Evolutionary conservation across 176 grass and related monocot species (phyloP).

Genomic region (Eleusine coracana): DNA sequence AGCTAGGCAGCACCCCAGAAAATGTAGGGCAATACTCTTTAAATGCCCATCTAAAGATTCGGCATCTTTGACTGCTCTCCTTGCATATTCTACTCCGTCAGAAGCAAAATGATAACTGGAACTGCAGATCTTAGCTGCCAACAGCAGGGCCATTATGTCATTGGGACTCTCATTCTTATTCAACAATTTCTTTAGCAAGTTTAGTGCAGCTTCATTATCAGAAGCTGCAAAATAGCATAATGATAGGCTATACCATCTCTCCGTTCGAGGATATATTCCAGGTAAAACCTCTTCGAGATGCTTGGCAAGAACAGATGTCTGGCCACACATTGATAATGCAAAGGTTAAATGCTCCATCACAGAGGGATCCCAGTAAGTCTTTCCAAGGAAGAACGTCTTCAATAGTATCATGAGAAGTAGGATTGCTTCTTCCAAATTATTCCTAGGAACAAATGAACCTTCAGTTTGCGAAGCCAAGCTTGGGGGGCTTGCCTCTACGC

Average conservation of each 20-base stretch:
- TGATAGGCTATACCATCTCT: conserved; percentile 85
- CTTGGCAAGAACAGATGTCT: conserved; percentile 77
- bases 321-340: conserved; percentile 82
- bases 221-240: conserved; percentile 71
- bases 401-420: conserved; percentile 85
- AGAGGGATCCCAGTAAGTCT: conserved; percentile 83
- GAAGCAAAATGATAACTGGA: conserved; percentile 59
- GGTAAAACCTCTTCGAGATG: conserved; percentile 86
- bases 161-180: conserved; percentile 80
- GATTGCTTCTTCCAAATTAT: conserved; percentile 96
- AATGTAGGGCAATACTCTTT: conserved; percentile 71
- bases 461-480: conserved; percentile 85
- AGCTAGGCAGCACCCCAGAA: conserved; percentile 74
- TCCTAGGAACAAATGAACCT: conserved; percentile 89
- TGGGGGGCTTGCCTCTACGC: conserved; percentile 71
- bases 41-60: conserved; percentile 67
- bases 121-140: conserved; percentile 94
- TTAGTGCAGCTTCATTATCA: conserved; percentile 72
- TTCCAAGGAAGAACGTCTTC: conserved; percentile 83
- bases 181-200: conserved; percentile 81
- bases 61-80: conserved; percentile 55
- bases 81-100: conserved; percentile 84
- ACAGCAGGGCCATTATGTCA: conserved; percentile 69
- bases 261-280: conserved; percentile 77
- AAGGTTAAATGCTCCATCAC: conserved; percentile 90